Percentiles rank a stretch among this genome's conserved stretches.
These are phyloP conservation scores for Boletus tylopilopsis DNA, from an alignment of 768 basidiomycete species.

Conservation along the genomic window DNA sequence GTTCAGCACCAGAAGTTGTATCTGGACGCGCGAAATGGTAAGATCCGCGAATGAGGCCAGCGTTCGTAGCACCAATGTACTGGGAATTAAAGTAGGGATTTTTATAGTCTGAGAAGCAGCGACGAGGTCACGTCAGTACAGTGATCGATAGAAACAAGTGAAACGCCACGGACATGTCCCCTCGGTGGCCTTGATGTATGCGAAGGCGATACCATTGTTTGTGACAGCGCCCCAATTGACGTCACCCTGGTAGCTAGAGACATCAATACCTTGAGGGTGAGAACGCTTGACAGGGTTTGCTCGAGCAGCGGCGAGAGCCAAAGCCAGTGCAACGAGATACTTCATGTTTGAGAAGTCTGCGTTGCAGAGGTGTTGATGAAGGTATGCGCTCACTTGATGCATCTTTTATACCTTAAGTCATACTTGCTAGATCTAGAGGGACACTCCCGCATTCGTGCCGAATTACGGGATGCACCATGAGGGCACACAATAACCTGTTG, in stretches of 20 bases:
- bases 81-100: constrained; percentile 37
- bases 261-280: background rate
- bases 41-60: constrained; percentile 53
- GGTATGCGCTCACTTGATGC: background rate
- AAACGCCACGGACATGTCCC: background rate
- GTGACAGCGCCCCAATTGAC: background rate
- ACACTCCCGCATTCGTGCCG: too few relatives aligned
- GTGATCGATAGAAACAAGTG: background rate
- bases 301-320: background rate
- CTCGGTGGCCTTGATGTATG: background rate
- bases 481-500: too few relatives aligned
- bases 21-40: constrained; percentile 62
- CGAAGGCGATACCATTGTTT: background rate
- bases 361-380: background rate
- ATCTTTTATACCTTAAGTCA: background rate
- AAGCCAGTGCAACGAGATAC: background rate
- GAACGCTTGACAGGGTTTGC: background rate
- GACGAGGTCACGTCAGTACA: background rate
- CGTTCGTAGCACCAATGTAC: constrained; percentile 53
- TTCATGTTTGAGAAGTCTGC: background rate
- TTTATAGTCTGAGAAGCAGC: background rate
- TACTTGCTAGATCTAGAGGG: too few relatives aligned
- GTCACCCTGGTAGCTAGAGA: background rate
- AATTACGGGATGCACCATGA: too few relatives aligned
- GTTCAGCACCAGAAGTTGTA: constrained; percentile 48